Percentiles rank a stretch among this genome's conserved stretches.
phyloP scores from a whole-genome alignment of 2,329 filamentous ascomycete genomes.

The Colletotrichum ledebouriae region DNA sequence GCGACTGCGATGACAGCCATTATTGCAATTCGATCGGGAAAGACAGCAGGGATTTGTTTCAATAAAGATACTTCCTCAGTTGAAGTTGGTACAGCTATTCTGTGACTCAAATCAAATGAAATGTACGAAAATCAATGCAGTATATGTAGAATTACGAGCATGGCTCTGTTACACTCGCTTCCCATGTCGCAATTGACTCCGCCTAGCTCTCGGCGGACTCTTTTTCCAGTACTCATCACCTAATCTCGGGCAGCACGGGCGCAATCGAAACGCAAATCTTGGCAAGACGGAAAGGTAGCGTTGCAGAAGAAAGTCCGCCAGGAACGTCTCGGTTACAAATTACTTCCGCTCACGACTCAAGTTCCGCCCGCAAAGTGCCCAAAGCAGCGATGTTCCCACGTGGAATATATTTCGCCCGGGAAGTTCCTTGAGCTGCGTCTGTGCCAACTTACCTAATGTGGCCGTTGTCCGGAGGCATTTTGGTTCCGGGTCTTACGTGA shows the following conservation, averaged over 20 bases:
- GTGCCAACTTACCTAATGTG: slow-evolving; percentile 31
- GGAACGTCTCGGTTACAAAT: slow-evolving; percentile 9
- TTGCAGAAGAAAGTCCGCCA: neutral
- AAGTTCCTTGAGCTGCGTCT: slow-evolving; percentile 19
- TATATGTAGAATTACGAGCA: too few species aligned
- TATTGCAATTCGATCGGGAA: neutral
- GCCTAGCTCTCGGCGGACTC: neutral
- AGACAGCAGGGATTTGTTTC: neutral
- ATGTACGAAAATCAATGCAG: neutral
- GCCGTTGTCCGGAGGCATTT: slow-evolving; percentile 26
- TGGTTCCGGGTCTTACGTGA: slow-evolving; percentile 37
- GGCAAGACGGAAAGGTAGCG: too few species aligned
- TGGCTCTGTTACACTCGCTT: neutral
- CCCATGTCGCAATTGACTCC: neutral
- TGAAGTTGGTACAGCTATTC: too few species aligned
- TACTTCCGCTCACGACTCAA: slow-evolving; percentile 13
- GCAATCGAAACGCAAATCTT: too few species aligned
- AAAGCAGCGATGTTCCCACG: neutral
- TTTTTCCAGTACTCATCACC: neutral
- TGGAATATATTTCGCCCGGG: slow-evolving; percentile 22
- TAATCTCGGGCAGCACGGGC: neutral
- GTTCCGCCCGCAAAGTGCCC: neutral
- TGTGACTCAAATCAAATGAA: too few species aligned
- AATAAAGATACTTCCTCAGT: too few species aligned
- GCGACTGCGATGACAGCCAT: slow-evolving; percentile 57